phyloP scores from a whole-genome alignment of 768 basidiomycete genomes.

The Russula abietina region DNA sequence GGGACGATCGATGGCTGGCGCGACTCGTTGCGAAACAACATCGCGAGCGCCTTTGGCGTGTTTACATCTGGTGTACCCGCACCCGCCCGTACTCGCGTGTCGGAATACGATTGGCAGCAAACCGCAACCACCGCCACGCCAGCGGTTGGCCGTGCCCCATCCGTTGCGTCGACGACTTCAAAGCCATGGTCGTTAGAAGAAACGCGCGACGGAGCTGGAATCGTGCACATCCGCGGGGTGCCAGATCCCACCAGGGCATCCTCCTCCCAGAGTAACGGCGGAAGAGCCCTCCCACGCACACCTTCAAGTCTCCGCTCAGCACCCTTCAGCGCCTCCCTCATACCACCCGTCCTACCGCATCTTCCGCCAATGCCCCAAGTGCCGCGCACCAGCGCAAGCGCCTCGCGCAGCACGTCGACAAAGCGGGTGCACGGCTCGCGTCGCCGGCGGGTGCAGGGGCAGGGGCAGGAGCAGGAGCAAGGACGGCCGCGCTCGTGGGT shows the following conservation, averaged over 20 bases:
- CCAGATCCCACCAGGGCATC: not conserved
- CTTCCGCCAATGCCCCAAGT: not conserved
- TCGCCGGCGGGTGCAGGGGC: not conserved
- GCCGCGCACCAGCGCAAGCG: not conserved
- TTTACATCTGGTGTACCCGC: not conserved
- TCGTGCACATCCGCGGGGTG: conserved; percentile 35
- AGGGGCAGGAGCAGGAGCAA: not conserved
- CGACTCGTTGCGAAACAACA: conserved; percentile 20
- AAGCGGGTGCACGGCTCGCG: conserved; percentile 9
- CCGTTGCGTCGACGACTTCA: conserved; percentile 21
- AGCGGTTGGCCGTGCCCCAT: not conserved
- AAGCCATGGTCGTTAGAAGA: conserved; percentile 40
- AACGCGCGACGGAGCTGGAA: conserved; percentile 35
- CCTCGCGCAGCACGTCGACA: conserved; percentile 2
- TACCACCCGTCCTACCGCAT: conserved; percentile 10
- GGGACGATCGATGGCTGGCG: conserved; percentile 17
- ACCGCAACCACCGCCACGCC: not conserved
- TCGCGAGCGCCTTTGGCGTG: conserved; percentile 18
- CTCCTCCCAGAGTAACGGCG: not conserved
- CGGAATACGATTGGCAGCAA: not conserved
- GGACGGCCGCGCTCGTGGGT: not conserved
- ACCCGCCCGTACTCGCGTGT: not conserved
- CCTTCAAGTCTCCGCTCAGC: not conserved
- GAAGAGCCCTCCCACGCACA: not conserved
- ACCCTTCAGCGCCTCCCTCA: not conserved